phyloP scores from a whole-genome alignment of 768 basidiomycete genomes.

The Kwoniella sp. region DNA sequence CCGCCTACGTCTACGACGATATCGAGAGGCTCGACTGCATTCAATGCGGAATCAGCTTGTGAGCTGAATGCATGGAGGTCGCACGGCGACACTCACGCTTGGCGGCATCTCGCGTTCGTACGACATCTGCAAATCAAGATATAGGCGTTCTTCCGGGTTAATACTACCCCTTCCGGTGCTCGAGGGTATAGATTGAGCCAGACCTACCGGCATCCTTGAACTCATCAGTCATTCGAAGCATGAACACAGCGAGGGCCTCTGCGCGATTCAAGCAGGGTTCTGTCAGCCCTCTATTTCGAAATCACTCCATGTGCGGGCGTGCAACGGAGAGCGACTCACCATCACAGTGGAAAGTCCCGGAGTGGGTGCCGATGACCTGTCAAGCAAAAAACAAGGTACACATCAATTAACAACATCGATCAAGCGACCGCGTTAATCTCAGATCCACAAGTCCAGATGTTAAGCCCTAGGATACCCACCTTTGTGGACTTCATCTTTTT shows the following conservation, averaged over 20 bases:
- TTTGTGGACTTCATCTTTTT: conserved; percentile 48
- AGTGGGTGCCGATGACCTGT: conserved; percentile 88
- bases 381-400: no score
- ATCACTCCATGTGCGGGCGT: no score
- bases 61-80: conserved; percentile 1
- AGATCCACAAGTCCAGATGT: background rate
- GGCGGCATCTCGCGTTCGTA: conserved; percentile 52
- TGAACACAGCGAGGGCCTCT: conserved; percentile 89
- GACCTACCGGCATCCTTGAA: conserved; percentile 74
- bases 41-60: background rate
- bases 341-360: conserved; percentile 95
- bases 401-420: background rate
- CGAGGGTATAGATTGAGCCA: background rate
- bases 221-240: conserved; percentile 73
- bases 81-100: conserved; percentile 41
- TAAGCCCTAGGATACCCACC: no score
- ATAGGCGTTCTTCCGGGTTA: background rate
- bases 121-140: conserved; percentile 36
- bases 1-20: conserved; percentile 97
- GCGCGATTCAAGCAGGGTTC: no score
- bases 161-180: background rate
- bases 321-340: conserved; percentile 27
- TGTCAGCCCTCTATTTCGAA: background rate
- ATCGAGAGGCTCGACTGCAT: conserved; percentile 68
- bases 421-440: background rate